Conservation (phyloP, 495 filamentous ascomycete genomes). For the Penicillium odoratum region DNA sequence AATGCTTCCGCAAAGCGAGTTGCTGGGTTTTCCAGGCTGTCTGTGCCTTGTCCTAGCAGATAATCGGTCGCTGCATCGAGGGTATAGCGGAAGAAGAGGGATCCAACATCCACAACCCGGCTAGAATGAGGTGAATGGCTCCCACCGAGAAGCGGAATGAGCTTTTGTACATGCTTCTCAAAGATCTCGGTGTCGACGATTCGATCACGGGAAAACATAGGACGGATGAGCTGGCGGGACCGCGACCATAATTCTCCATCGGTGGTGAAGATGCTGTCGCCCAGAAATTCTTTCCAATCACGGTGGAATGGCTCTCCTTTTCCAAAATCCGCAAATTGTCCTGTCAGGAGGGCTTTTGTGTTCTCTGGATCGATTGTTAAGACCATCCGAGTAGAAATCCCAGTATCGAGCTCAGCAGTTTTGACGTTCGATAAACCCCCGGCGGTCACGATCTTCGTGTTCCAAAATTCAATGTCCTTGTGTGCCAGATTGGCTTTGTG, state of each 20-base stretch:
- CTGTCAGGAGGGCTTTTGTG: constrained; percentile 78
- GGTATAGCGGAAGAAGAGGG: constrained; percentile 77
- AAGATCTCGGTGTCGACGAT: constrained; percentile 79
- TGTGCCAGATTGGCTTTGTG: constrained; percentile 51
- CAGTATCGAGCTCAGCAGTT: constrained; percentile 62
- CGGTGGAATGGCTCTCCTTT: constrained; percentile 69
- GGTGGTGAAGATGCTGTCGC: constrained; percentile 77
- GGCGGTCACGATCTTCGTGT: constrained; percentile 42
- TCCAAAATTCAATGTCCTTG: constrained; percentile 62
- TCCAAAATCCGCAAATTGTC: constrained; percentile 67
- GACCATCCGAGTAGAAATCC: constrained; percentile 55
- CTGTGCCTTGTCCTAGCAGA: constrained; percentile 73
- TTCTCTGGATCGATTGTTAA: constrained; percentile 67
- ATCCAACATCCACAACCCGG: constrained; percentile 62
- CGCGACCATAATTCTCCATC: constrained; percentile 74
- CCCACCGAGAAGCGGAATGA: constrained; percentile 62
- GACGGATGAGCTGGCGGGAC: constrained; percentile 74
- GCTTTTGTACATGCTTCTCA: constrained; percentile 69
- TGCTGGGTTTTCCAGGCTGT: constrained; percentile 61
- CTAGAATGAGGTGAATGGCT: constrained; percentile 39
- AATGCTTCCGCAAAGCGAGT: constrained; percentile 71
- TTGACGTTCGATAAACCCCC: constrained; percentile 33
- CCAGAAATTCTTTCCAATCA: constrained; percentile 72
- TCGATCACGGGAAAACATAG: constrained; percentile 81
- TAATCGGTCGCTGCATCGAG: constrained; percentile 85